Evolutionary conservation across 495 filamentous ascomycete genomes (phyloP).

Genomic region (Cenococcum geophilum): DNA sequence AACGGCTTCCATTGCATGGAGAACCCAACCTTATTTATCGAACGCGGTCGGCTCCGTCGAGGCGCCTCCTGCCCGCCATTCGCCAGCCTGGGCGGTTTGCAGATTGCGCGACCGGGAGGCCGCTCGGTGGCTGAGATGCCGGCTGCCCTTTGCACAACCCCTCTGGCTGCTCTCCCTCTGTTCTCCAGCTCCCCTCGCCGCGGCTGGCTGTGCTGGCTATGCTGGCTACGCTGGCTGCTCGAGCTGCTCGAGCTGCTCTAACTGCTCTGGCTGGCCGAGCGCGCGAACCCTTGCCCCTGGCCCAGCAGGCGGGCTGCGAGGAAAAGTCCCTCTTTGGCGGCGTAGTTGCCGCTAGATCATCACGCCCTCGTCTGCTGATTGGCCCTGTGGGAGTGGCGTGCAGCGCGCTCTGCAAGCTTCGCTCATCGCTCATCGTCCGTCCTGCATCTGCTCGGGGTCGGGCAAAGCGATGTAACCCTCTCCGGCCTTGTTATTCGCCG

Average conservation of each 20-base stretch:
- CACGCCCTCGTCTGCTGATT: background rate
- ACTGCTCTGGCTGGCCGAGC: background rate
- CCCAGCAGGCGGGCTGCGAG: background rate
- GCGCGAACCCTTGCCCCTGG: background rate
- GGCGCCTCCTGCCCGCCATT: background rate
- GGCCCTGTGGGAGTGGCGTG: background rate
- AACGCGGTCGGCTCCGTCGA: slow-evolving; percentile 2
- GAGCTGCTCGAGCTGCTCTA: background rate
- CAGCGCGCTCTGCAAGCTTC: slow-evolving; percentile 1
- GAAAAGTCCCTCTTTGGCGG: background rate
- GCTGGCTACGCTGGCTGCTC: background rate
- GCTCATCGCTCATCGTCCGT: slow-evolving; percentile 5
- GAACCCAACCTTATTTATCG: slow-evolving; percentile 2
- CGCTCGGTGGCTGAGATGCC: no score
- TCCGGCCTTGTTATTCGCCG: slow-evolving; percentile 1
- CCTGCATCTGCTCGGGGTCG: background rate
- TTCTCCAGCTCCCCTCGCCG: no score
- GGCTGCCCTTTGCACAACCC: no score
- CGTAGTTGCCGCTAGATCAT: slow-evolving; percentile 11
- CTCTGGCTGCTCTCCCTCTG: no score
- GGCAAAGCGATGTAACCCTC: slow-evolving; percentile 11
- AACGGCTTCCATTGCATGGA: slow-evolving; percentile 8
- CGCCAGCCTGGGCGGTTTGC: background rate
- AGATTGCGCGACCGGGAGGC: no score
- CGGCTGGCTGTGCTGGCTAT: no score